A percentile compares a stretch with the other conserved stretches of the same genome.
These are phyloP conservation scores for Solanum hybrid DNA, from an alignment of 305 asterid species.

Conservation along the genomic window DNA sequence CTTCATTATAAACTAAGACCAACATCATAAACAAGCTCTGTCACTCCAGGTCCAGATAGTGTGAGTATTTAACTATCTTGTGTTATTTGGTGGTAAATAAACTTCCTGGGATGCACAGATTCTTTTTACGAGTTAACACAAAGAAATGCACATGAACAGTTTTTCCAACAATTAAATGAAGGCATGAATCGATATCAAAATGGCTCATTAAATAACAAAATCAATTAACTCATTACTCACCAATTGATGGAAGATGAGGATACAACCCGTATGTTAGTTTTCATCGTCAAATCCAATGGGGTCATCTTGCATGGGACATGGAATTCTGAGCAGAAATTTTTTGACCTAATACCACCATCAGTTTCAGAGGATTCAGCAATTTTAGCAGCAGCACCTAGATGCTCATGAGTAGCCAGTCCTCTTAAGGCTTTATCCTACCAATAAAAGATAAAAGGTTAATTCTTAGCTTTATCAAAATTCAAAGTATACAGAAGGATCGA, in stretches of 20 bases:
- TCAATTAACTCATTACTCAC: conserved; percentile 29
- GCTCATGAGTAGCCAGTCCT: conserved; percentile 52
- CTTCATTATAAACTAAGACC: background rate
- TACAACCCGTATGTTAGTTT: conserved; percentile 56
- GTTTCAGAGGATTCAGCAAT: conserved; percentile 28
- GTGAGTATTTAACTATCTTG: background rate
- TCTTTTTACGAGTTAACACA: background rate
- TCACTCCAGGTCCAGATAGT: background rate
- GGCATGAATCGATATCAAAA: background rate
- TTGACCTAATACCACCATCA: conserved; percentile 20
- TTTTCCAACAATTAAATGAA: conserved; percentile 3
- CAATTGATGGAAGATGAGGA: conserved; percentile 72
- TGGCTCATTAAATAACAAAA: background rate
- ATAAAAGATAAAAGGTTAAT: conserved; percentile 10
- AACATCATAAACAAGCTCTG: conserved; percentile 1
- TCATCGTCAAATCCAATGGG: conserved; percentile 80
- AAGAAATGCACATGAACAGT: background rate
- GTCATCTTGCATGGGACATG: conserved; percentile 43
- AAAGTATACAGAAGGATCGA: background rate
- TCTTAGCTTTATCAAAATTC: conserved; percentile 13
- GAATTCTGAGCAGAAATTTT: conserved; percentile 41
- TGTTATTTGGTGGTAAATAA: background rate
- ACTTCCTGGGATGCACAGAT: background rate
- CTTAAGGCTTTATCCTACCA: conserved; percentile 73
- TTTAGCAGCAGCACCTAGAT: conserved; percentile 33